Conservation (phyloP, 2,329 filamentous ascomycete species). For the Calonectria henricotiae region DNA sequence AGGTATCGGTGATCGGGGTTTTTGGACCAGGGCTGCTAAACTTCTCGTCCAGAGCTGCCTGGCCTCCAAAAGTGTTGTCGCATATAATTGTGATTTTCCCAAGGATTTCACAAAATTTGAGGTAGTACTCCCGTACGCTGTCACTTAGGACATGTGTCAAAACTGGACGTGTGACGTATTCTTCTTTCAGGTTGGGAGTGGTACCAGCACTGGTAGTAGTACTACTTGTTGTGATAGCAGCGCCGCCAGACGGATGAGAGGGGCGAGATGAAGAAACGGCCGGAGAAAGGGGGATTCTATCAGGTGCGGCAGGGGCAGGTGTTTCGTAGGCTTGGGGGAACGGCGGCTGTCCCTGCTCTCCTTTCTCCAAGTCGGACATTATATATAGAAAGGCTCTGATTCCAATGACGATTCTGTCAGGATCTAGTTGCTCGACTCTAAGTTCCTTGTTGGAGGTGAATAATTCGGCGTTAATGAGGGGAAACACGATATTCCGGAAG, state of each 20-base stretch:
- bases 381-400: conserved; percentile 95
- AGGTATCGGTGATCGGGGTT: conserved; percentile 94
- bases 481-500: conserved; percentile 94
- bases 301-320: conserved; percentile 58
- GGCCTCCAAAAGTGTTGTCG: conserved; percentile 96
- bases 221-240: conserved; percentile 48
- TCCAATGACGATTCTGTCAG: conserved; percentile 96
- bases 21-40: conserved; percentile 91
- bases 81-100: conserved; percentile 97
- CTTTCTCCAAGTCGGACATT: conserved; percentile 92
- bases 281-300: conserved; percentile 66
- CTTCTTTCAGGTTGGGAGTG: conserved; percentile 65
- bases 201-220: background rate
- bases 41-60: conserved; percentile 95
- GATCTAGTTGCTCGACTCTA: conserved; percentile 93
- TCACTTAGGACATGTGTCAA: conserved; percentile 79
- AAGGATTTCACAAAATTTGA: conserved; percentile 93
- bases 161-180: conserved; percentile 78
- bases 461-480: conserved; percentile 92
- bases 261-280: conserved; percentile 58
- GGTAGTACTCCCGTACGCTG: conserved; percentile 86
- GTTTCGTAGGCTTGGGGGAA: conserved; percentile 81
- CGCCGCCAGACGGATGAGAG: conserved; percentile 49
- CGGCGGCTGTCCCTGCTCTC: conserved; percentile 82
- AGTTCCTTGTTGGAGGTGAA: conserved; percentile 84